Conservation (phyloP, 1,284 basidiomycete species). For the Psilocybe mexicana region DNA sequence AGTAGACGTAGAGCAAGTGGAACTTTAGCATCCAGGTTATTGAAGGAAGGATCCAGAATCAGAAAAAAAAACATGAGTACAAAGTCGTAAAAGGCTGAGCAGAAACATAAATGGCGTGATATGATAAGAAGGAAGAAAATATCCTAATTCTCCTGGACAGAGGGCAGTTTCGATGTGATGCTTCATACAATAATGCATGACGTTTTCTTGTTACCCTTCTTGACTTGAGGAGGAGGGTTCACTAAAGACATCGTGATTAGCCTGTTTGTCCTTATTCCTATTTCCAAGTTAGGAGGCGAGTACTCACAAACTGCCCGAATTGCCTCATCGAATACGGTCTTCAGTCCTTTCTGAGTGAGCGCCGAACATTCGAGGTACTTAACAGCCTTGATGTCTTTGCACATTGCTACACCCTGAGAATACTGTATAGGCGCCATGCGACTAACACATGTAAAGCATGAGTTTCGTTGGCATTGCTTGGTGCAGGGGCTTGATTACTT, state of each 20-base stretch:
- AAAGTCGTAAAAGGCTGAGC: conserved; percentile 45
- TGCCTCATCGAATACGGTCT: conserved; percentile 96
- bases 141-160: conserved; percentile 25
- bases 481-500: conserved; percentile 24
- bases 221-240: conserved; percentile 63
- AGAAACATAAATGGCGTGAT: conserved; percentile 61
- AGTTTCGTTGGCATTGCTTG: neutral
- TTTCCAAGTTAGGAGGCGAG: conserved; percentile 9
- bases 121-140: conserved; percentile 35
- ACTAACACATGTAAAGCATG: conserved; percentile 40
- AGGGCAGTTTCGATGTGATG: conserved; percentile 23
- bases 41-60: conserved; percentile 22
- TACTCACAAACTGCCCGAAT: conserved; percentile 80
- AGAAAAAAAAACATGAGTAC: conserved; percentile 30
- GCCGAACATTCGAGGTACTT: conserved; percentile 98
- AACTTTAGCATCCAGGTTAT: conserved; percentile 21
- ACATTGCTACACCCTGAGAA: conserved; percentile 88
- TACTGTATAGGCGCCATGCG: conserved; percentile 95
- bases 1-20: conserved; percentile 13
- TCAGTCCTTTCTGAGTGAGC: conserved; percentile 95
- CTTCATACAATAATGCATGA: conserved; percentile 74
- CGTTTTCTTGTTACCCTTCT: conserved; percentile 48
- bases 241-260: conserved; percentile 43
- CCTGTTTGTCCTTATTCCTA: conserved; percentile 10
- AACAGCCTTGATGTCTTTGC: conserved; percentile 92